Percentiles rank a stretch among this genome's conserved stretches.
Evolutionary conservation across 2,329 filamentous ascomycete genomes (phyloP).

Genomic region (Conoideocrella luteorostrata): DNA sequence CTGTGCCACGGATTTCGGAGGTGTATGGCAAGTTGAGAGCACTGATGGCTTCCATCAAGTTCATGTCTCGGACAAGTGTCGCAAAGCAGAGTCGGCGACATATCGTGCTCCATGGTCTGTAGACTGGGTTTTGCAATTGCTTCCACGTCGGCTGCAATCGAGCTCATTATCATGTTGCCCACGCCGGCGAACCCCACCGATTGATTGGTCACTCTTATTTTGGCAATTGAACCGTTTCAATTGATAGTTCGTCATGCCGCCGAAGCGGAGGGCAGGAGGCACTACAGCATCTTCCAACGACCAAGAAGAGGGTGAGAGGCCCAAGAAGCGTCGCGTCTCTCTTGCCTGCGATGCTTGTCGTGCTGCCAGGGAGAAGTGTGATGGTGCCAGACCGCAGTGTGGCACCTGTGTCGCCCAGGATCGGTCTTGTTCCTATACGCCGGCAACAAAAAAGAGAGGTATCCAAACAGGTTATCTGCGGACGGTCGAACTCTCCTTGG

Average conservation of each 20-base stretch:
- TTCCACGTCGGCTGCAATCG: background rate
- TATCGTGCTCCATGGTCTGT: too few species aligned
- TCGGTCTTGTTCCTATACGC: conserved; percentile 63
- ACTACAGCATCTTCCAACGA: background rate
- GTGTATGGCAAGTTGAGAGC: too few species aligned
- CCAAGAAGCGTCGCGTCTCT: conserved; percentile 59
- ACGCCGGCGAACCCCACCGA: too few species aligned
- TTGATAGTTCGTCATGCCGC: conserved; percentile 27
- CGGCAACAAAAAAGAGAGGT: conserved; percentile 68
- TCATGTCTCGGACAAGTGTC: too few species aligned
- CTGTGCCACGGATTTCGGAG: too few species aligned
- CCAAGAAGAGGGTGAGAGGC: background rate
- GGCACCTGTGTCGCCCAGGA: conserved; percentile 59
- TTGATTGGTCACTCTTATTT: too few species aligned
- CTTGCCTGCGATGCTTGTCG: conserved; percentile 65
- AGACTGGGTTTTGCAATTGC: too few species aligned
- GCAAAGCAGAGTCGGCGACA: too few species aligned
- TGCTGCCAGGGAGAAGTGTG: conserved; percentile 63
- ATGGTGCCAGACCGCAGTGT: conserved; percentile 61
- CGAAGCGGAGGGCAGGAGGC: conserved; percentile 26
- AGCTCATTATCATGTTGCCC: too few species aligned
- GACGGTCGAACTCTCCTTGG: conserved; percentile 62
- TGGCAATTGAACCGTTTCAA: too few species aligned
- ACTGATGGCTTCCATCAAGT: too few species aligned
- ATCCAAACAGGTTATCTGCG: conserved; percentile 76